Evolutionary conservation across 148 eudicot species (phyloP).

Genomic region (Chenopodium quinoa): DNA sequence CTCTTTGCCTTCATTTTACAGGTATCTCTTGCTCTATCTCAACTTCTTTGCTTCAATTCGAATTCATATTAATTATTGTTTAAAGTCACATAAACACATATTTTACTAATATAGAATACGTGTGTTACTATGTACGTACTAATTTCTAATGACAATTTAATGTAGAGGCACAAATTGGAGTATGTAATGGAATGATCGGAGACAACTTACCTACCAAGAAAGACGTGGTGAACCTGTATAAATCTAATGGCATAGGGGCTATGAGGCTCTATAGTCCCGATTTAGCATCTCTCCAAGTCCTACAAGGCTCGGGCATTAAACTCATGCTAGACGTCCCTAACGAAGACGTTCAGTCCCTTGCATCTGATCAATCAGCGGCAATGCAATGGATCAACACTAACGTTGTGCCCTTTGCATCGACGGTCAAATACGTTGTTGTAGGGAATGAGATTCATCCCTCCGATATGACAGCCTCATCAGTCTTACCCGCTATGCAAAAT

Average conservation of each 20-base stretch:
- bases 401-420: slow-evolving; percentile 24
- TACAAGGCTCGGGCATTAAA: slow-evolving; percentile 31
- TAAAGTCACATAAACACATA: too few relatives aligned
- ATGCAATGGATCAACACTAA: slow-evolving; percentile 40
- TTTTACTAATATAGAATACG: too few relatives aligned
- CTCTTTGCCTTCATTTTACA: slow-evolving; percentile 12
- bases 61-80: too few relatives aligned
- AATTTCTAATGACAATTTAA: not conserved
- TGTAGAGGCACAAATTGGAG: slow-evolving; percentile 37
- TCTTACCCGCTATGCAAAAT: slow-evolving; percentile 47
- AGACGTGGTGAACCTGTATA: slow-evolving; percentile 32
- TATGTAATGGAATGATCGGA: slow-evolving; percentile 33
- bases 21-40: slow-evolving; percentile 3
- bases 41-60: too few relatives aligned
- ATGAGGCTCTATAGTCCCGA: slow-evolving; percentile 38
- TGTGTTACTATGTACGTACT: not conserved
- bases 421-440: slow-evolving; percentile 40
- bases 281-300: slow-evolving; percentile 27
- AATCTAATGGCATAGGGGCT: slow-evolving; percentile 27
- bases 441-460: slow-evolving; percentile 51
- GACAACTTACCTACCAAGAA: slow-evolving; percentile 29
- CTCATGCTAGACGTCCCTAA: slow-evolving; percentile 33
- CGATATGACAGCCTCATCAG: slow-evolving; percentile 17
- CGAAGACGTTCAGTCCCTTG: slow-evolving; percentile 15
- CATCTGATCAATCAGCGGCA: slow-evolving; percentile 17